Evolutionary conservation across 1,284 basidiomycete species (phyloP).

Genomic region (Puccinia novopanici): DNA sequence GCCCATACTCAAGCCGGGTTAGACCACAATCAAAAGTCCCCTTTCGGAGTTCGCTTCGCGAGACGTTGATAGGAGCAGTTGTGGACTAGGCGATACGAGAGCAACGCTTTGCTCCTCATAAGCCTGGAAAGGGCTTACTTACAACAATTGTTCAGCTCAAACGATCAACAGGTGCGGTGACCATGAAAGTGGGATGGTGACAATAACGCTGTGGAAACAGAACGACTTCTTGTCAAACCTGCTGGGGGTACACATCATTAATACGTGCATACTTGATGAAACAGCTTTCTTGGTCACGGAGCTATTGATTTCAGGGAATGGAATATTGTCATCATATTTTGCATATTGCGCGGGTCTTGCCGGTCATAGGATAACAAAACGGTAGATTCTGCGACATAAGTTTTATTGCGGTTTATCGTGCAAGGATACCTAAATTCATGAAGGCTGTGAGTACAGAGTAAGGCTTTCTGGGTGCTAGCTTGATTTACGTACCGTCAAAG

Average conservation of each 20-base stretch:
- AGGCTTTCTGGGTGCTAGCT: not conserved
- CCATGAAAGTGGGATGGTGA: not conserved
- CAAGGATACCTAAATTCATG: slow-evolving; percentile 20
- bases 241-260: not conserved
- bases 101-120: no score
- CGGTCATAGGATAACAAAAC: not conserved
- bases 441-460: not conserved
- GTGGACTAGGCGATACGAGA: no score
- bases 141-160: not conserved
- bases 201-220: no score
- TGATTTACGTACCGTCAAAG: slow-evolving; percentile 37
- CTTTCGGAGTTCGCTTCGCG: no score
- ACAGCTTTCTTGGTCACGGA: not conserved
- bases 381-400: not conserved
- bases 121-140: no score
- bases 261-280: not conserved
- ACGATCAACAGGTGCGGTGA: not conserved
- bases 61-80: no score
- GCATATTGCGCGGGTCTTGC: not conserved
- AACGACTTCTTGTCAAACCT: not conserved
- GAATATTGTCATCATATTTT: slow-evolving; percentile 1
- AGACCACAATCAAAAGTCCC: no score
- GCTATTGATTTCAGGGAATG: not conserved
- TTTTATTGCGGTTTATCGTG: slow-evolving; percentile 16
- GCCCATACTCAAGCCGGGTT: no score